phyloP scores from a whole-genome alignment of 176 grass and related monocot genomes.

The Oryza officinalis region DNA sequence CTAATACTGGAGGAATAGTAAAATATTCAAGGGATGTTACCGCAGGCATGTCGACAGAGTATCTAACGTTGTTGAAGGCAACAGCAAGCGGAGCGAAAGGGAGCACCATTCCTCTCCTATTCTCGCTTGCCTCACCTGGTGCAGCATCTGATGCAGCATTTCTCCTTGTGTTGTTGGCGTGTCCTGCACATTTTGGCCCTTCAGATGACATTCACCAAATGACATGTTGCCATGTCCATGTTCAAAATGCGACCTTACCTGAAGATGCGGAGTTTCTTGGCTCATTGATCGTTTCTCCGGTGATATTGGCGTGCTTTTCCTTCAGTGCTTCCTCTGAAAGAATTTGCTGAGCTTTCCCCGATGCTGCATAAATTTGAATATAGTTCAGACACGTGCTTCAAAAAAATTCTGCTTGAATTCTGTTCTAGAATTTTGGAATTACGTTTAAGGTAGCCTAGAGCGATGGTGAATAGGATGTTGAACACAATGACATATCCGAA shows the following conservation, averaged over 20 bases:
- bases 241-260: conserved; percentile 28
- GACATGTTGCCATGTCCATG: background rate
- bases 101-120: conserved; percentile 67
- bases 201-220: conserved; percentile 16
- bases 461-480: conserved; percentile 60
- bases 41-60: conserved; percentile 69
- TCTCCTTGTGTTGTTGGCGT: conserved; percentile 22
- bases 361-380: conserved; percentile 40
- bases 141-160: conserved; percentile 23
- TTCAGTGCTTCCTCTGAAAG: conserved; percentile 62
- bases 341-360: conserved; percentile 46
- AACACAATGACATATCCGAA: conserved; percentile 61
- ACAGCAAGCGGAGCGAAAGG: conserved; percentile 58
- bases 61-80: conserved; percentile 62
- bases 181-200: conserved; percentile 7
- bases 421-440: conserved; percentile 15
- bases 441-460: conserved; percentile 62
- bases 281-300: conserved; percentile 41
- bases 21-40: conserved; percentile 25
- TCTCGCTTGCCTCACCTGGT: conserved; percentile 6
- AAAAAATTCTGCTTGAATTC: conserved; percentile 16
- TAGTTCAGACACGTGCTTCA: conserved; percentile 27
- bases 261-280: conserved; percentile 1
- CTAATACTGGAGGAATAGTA: background rate
- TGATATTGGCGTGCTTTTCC: conserved; percentile 69